Percentiles rank a stretch among this genome's conserved stretches.
Evolutionary conservation across 805 yeast species (phyloP).

Genomic region (Candida easanensis): DNA sequence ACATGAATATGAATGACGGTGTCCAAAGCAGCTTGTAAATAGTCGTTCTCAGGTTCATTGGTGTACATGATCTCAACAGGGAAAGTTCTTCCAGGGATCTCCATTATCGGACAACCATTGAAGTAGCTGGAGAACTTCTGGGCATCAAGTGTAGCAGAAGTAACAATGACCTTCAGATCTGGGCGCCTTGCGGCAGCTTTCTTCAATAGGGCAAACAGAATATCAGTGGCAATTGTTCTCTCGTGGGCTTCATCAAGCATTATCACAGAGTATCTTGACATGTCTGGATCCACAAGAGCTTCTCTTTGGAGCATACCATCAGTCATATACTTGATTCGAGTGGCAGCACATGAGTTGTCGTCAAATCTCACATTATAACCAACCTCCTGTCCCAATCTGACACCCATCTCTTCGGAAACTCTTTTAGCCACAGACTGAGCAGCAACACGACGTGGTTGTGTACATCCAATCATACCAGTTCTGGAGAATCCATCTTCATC

Average conservation of each 20-base stretch:
- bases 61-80: constrained; percentile 79
- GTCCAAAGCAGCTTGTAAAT: constrained; percentile 82
- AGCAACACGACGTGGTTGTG: constrained; percentile 84
- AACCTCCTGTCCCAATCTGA: constrained; percentile 66
- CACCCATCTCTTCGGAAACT: constrained; percentile 77
- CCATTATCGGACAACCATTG: constrained; percentile 81
- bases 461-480: constrained; percentile 53
- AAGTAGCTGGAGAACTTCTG: constrained; percentile 71
- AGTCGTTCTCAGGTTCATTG: constrained; percentile 61
- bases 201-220: constrained; percentile 74
- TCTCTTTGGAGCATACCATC: constrained; percentile 90
- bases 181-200: constrained; percentile 55
- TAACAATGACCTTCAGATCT: constrained; percentile 78
- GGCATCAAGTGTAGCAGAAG: constrained; percentile 94
- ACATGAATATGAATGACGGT: constrained; percentile 77
- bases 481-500: constrained; percentile 64
- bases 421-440: constrained; percentile 80
- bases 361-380: constrained; percentile 90
- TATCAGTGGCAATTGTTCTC: constrained; percentile 82
- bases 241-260: constrained; percentile 98
- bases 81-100: constrained; percentile 87
- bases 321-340: constrained; percentile 89
- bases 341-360: constrained; percentile 55
- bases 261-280: constrained; percentile 76
- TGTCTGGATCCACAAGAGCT: constrained; percentile 56